Evolutionary conservation across 2,329 filamentous ascomycete genomes (phyloP).

Genomic region (Delphinella strobiligena): DNA sequence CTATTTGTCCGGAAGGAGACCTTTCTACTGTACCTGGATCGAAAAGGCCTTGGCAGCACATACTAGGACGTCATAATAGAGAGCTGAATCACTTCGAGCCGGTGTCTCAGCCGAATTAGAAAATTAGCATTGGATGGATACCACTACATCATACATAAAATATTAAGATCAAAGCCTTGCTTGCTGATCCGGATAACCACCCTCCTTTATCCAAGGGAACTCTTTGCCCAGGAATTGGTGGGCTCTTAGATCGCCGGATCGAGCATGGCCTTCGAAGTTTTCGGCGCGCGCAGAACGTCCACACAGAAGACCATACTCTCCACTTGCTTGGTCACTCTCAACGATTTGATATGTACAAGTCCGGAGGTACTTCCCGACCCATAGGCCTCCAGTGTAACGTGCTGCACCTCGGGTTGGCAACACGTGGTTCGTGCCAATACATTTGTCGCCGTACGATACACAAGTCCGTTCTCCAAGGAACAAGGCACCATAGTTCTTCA

Average conservation of each 20-base stretch:
- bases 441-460: constrained; percentile 44
- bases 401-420: constrained; percentile 38
- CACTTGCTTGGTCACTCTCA: constrained; percentile 29
- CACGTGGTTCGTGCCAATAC: constrained; percentile 44
- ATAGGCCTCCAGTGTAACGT: constrained; percentile 40
- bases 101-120: no score
- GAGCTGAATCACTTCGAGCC: no score
- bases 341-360: constrained; percentile 45
- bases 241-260: constrained; percentile 39
- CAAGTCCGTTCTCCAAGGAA: constrained; percentile 42
- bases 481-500: constrained; percentile 39
- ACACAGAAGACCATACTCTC: constrained; percentile 36
- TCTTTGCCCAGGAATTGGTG: constrained; percentile 30
- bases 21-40: no score
- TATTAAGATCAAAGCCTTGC: neutral
- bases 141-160: no score
- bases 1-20: no score
- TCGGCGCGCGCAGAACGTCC: constrained; percentile 38
- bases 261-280: constrained; percentile 42
- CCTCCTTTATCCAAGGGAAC: constrained; percentile 27
- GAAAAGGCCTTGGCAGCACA: no score
- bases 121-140: no score
- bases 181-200: neutral
- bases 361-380: constrained; percentile 43
- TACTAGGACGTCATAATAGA: no score